phyloP scores from a whole-genome alignment of 371 early-diverging fungal genomes.

The Lichtheimia corymbifera region DNA sequence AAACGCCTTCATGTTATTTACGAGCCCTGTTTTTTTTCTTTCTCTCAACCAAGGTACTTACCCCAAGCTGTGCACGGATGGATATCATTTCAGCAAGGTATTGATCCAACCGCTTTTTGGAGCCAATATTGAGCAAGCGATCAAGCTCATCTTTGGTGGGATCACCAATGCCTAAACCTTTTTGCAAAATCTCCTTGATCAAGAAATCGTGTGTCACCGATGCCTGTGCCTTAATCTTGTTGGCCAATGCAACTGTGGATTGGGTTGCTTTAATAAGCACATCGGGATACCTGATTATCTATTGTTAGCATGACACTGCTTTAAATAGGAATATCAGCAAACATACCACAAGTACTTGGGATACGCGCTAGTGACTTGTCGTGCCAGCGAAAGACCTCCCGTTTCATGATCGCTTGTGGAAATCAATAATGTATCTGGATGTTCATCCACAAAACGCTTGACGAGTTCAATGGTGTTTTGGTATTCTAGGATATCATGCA shows the following conservation, averaged over 20 bases:
- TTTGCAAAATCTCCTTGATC: slow-evolving; percentile 45
- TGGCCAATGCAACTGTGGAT: slow-evolving; percentile 67
- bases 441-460: slow-evolving; percentile 68
- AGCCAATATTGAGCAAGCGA: slow-evolving; percentile 29
- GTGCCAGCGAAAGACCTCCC: slow-evolving; percentile 84
- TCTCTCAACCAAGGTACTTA: slow-evolving; percentile 19
- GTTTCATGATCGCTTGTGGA: slow-evolving; percentile 95
- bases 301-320: background rate
- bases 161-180: slow-evolving; percentile 70
- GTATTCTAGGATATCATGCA: slow-evolving; percentile 90
- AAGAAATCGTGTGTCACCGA: background rate
- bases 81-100: slow-evolving; percentile 73
- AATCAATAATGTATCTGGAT: slow-evolving; percentile 85
- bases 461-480: slow-evolving; percentile 76
- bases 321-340: background rate
- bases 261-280: slow-evolving; percentile 64
- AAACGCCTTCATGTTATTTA: background rate
- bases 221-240: slow-evolving; percentile 14
- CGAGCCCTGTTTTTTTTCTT: background rate
- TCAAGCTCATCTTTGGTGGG: slow-evolving; percentile 66
- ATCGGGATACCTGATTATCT: slow-evolving; percentile 58
- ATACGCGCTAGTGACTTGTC: slow-evolving; percentile 63
- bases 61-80: slow-evolving; percentile 69
- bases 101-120: slow-evolving; percentile 37
- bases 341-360: slow-evolving; percentile 84